Base-by-base conservation (phyloP, 768 basidiomycete genomes). In the Cubamyces lactineus region DNA sequence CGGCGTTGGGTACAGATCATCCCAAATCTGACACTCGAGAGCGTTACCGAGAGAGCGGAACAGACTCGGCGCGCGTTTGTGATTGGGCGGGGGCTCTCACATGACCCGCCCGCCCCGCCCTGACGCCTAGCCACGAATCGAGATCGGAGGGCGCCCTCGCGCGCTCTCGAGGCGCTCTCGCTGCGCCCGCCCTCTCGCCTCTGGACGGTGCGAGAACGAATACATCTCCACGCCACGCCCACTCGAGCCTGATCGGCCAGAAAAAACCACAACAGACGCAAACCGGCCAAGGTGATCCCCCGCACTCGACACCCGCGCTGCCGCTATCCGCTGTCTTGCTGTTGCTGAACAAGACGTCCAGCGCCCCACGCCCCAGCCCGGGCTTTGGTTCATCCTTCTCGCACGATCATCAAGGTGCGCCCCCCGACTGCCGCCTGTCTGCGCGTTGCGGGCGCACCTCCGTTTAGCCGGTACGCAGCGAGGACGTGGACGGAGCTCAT, bases 51-150 rank as follows among this genome's bases (percentile, higher is more conserved):
- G 19, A 48, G 34, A 49, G 3, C 46, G 57, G 57, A 58, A 51
- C 40, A 34, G 39, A 47, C 5, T 45, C 15, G 17, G 28, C 17
- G 17, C 21, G 24, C 53, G 38, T 12, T 48, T n/a, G n/a, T n/a
- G 30, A 61, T 61, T 61, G 59, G 59, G 16, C 53, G 16, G 45
- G 16, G 49, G 26, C 17, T 16, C 45, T 13, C 53, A 53, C 52
- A 48, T 48, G 46, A 54, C 52, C 50, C 26, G 43, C 47, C 24
- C 47, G 50, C 46, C 41, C 58, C 58, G 45, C 50, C 46, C 58
- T 30, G 28, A 38, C 50, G 26, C 50, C 45, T 50, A 12, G 21
- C 8, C 45, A 21, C 45, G 12, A 19, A 46, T 39, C 51, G n/a
- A 51, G 59, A 60, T 60, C 43, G 41, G 40, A 38, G 50, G 51